Percentiles rank a stretch among this genome's conserved stretches.
phyloP scores from a whole-genome alignment of 305 asterid species.

The Solanum hybrid region DNA sequence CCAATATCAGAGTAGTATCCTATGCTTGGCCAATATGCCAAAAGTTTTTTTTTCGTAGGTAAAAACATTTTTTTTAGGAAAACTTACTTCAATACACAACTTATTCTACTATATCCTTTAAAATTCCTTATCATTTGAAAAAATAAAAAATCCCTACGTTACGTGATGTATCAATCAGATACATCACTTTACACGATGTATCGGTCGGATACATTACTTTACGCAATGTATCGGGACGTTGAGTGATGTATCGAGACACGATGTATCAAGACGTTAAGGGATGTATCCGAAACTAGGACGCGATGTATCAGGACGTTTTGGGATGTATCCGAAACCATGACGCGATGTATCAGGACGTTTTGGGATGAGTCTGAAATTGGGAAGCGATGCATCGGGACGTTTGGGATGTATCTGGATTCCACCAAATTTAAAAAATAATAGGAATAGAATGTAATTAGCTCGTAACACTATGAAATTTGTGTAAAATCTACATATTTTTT shows the following conservation, averaged over 20 bases:
- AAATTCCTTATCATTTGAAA: background rate
- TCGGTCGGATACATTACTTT: no score
- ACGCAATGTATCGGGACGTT: accelerated
- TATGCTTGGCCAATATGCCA: no score
- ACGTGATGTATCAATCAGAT: background rate
- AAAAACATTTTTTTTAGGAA: no score
- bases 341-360: background rate
- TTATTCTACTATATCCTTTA: no score
- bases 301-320: background rate
- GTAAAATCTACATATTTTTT: background rate
- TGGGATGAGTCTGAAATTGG: no score
- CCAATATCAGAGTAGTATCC: no score
- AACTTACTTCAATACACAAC: no score
- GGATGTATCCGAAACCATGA: background rate
- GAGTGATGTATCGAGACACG: background rate
- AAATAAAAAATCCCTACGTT: no score
- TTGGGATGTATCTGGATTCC: background rate
- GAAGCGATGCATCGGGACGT: no score
- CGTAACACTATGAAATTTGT: background rate
- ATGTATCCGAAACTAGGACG: no score
- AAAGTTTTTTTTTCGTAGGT: no score
- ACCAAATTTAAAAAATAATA: no score
- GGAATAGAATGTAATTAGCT: background rate
- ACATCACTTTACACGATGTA: background rate
- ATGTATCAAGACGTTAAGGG: background rate